A percentile compares a stretch with the other conserved stretches of the same genome.
Conservation (phyloP, 2,329 filamentous ascomycete genomes). For the Penicillium sp. region DNA sequence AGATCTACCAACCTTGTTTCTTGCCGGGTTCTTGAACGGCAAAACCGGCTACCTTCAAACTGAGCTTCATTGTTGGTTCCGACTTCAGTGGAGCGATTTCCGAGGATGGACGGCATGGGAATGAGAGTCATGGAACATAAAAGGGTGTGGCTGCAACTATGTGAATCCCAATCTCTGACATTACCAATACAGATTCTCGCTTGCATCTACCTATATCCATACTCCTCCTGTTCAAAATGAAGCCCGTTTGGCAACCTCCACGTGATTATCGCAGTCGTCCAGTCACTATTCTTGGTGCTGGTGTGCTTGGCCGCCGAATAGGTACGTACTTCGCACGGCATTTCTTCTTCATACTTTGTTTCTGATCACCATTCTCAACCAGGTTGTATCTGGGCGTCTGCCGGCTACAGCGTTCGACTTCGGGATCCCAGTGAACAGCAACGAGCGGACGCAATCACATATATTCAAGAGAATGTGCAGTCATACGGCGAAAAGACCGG, state of each 20-base stretch:
- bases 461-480: constrained; percentile 37
- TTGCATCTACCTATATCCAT: not conserved
- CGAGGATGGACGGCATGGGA: not conserved
- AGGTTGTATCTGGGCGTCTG: constrained; percentile 38
- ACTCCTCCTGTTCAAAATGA: constrained; percentile 27
- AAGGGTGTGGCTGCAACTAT: not conserved
- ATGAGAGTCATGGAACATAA: not conserved
- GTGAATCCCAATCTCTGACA: not conserved
- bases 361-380: not conserved
- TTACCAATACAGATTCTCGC: not conserved
- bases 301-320: constrained; percentile 45
- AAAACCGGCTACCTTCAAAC: not conserved
- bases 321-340: constrained; percentile 22
- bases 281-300: constrained; percentile 45
- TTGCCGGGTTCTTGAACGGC: not conserved
- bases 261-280: constrained; percentile 37
- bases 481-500: constrained; percentile 32
- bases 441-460: constrained; percentile 32
- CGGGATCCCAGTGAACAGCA: constrained; percentile 36
- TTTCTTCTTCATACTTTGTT: not conserved
- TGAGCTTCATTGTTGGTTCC: not conserved
- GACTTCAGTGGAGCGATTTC: not conserved
- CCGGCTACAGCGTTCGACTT: constrained; percentile 32
- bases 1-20: not conserved
- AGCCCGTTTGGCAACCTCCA: constrained; percentile 26